A percentile compares a stretch with the other conserved stretches of the same genome.
phyloP scores from a whole-genome alignment of 2,329 filamentous ascomycete genomes.

The Alternaria brassicicola region DNA sequence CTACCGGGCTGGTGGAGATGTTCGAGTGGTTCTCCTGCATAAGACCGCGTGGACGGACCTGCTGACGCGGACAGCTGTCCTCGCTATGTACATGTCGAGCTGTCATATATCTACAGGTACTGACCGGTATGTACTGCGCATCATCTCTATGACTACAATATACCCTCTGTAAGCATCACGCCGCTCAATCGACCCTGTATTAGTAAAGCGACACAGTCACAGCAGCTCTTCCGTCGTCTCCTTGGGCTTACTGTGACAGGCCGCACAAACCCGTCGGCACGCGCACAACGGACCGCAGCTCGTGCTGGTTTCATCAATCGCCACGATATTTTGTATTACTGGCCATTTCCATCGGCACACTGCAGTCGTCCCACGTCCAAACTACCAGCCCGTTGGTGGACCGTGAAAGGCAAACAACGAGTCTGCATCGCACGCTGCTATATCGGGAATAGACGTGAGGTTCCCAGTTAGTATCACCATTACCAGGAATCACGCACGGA shows the following conservation, averaged over 20 bases:
- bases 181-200: neutral
- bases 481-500: neutral
- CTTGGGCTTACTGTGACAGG: conserved; percentile 33
- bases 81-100: conserved; percentile 8
- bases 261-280: conserved; percentile 14
- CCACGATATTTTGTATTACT: conserved; percentile 13
- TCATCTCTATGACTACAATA: neutral
- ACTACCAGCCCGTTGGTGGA: neutral
- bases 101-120: neutral
- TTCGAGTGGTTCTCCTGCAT: conserved; percentile 28
- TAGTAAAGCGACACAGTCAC: conserved; percentile 11
- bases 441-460: neutral
- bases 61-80: conserved; percentile 34
- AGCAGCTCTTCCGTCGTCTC: conserved; percentile 12
- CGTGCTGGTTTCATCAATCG: conserved; percentile 14
- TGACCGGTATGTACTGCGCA: neutral
- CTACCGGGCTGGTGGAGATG: conserved; percentile 26
- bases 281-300: conserved; percentile 14
- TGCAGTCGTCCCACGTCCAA: neutral
- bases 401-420: conserved; percentile 1
- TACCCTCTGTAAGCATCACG: neutral
- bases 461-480: conserved; percentile 5
- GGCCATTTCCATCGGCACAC: neutral
- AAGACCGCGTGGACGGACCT: conserved; percentile 22
- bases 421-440: conserved; percentile 9